These are phyloP conservation scores for Plasmodium gaboni DNA, from an alignment of 169 alveolate species.

Conservation along the genomic window DNA sequence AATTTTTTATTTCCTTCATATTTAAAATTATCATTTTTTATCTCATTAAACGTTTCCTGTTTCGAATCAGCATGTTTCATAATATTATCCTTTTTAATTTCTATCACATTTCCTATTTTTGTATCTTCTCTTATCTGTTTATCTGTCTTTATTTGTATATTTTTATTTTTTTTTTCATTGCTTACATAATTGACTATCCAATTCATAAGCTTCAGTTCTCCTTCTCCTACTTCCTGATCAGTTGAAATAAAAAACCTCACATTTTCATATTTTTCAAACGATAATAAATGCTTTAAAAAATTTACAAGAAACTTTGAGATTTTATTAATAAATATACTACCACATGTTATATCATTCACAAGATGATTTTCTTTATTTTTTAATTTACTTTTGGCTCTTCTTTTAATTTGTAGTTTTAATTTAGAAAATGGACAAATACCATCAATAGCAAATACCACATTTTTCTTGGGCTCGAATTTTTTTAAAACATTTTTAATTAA, in stretches of 20 bases:
- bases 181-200: constrained; percentile 72
- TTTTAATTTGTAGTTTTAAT: constrained; percentile 67
- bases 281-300: constrained; percentile 63
- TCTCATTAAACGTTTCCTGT: background rate
- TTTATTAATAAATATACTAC: constrained; percentile 76
- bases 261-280: constrained; percentile 21
- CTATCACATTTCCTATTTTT: background rate
- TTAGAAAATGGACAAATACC: constrained; percentile 83
- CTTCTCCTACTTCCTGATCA: constrained; percentile 78
- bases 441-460: constrained; percentile 80
- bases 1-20: background rate
- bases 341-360: constrained; percentile 77
- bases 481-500: constrained; percentile 71
- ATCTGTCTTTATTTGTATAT: background rate
- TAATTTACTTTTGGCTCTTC: constrained; percentile 57
- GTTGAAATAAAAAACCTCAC: constrained; percentile 77
- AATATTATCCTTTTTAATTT: background rate
- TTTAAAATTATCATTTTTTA: background rate
- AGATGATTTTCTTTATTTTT: constrained; percentile 8
- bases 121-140: background rate
- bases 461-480: constrained; percentile 63
- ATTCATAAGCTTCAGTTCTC: constrained; percentile 81
- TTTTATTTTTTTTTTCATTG: background rate
- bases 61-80: background rate
- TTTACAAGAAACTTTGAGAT: constrained; percentile 56